Evolutionary conservation across 163 green algal genomes (phyloP), one percentile per base, ranked within the genome.

Genomic region (Chlorella variabilis): DNA sequence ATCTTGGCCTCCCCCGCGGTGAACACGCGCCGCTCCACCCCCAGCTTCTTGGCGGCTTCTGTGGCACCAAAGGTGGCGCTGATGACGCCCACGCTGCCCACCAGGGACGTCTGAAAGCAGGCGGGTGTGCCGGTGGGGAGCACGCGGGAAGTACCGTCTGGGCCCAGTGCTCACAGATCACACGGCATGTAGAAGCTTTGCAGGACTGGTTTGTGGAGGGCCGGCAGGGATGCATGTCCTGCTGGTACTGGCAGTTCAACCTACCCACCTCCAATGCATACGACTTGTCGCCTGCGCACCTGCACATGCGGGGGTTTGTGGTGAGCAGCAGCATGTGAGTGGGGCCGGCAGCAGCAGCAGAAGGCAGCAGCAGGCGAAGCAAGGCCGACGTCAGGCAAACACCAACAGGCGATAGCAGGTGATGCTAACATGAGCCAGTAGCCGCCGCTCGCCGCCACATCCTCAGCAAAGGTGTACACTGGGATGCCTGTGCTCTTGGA

Each of bases 31-130:
- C 87, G 83, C 82, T 91, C 85, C 23, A 91, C 38, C 23, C 85
- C 87, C 73, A 83, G 36, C 34, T 42, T 51, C 29, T 83, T 38
- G 31, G 80, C 67, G 6, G 66, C 66, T 6, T 82, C 65, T 25
- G 67, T 27, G 1, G 70, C 82, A 17, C 87, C 87, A 83, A 91
- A 90, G 17, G 70, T 81, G 13, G 75, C 54, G 0, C 41, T 71
- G 25, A 90, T 81, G 11, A 91, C 87, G 15, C 87, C 87, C 27
- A 90, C 87, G 61, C 56, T 83, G 29, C 87, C 87, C 38, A 91
- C 78, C 27, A 91, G 33, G 23, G 80, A 88, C 13, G 84, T 86
- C 3, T 48, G 59, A 17, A 3, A 38, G 59, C 59, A 67, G n/a
- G 54, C 15, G 23, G 5, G 23, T 9, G 13, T 62, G 54, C 20